Conservation (phyloP, 352 stramenopile genomes). For the Globisporangium spiculum region DNA sequence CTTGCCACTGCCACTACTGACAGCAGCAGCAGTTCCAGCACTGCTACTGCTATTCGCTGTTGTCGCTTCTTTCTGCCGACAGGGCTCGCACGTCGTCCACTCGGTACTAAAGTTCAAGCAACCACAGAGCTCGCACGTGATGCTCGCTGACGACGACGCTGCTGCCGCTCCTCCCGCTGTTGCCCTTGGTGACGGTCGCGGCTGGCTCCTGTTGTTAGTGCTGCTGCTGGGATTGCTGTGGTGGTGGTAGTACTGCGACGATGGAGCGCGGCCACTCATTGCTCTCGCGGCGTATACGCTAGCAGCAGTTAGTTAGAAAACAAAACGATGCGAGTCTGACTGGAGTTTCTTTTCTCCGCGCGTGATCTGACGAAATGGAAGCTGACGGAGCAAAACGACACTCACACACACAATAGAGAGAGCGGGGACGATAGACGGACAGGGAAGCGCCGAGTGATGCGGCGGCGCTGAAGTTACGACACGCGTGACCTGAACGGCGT, state of each 20-base stretch:
- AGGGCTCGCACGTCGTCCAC: slow-evolving; percentile 13
- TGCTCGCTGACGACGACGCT: neutral
- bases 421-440: neutral
- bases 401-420: neutral
- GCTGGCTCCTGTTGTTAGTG: neutral
- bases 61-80: slow-evolving; percentile 4
- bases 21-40: neutral
- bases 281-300: neutral
- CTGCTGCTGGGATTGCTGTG: neutral
- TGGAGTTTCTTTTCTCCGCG: neutral
- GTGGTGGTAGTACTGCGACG: slow-evolving; percentile 1
- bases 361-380: neutral
- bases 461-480: neutral
- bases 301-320: neutral
- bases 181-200: neutral
- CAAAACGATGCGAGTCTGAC: neutral
- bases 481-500: too few relatives aligned
- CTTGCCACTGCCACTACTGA: neutral
- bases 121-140: slow-evolving; percentile 19
- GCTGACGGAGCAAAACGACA: neutral
- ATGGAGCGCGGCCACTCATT: slow-evolving; percentile 5
- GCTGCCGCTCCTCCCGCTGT: neutral
- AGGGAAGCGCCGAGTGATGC: neutral
- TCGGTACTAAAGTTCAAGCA: slow-evolving; percentile 22
- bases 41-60: neutral